Evolutionary conservation across 2,329 filamentous ascomycete genomes (phyloP).

Genomic region (Lasiodiplodia theobromae): DNA sequence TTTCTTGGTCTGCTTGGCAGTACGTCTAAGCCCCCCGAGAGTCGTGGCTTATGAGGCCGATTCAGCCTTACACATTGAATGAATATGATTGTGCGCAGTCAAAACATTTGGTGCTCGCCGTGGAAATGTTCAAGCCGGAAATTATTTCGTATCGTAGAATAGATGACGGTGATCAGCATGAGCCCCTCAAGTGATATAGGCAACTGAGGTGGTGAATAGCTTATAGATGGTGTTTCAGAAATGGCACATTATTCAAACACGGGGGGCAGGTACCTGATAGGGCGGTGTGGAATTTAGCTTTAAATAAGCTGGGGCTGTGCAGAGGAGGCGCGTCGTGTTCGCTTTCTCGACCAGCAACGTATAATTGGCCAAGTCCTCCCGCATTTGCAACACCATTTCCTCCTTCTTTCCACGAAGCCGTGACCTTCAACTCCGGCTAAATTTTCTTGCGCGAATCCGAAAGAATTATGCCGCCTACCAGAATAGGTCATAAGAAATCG

Average conservation of each 20-base stretch:
- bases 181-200: neutral
- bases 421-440: neutral
- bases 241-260: neutral
- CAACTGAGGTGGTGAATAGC: neutral
- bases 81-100: neutral
- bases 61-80: neutral
- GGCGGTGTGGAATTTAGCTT: neutral
- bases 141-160: too few relatives aligned
- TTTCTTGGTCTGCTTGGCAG: neutral
- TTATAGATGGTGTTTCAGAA: slow-evolving; percentile 3
- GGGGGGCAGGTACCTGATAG: neutral
- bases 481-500: slow-evolving; percentile 20
- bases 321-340: neutral
- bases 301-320: slow-evolving; percentile 6
- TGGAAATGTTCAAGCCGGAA: neutral
- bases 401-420: neutral
- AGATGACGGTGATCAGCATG: neutral
- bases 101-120: neutral
- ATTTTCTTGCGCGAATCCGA: neutral
- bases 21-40: neutral
- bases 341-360: neutral
- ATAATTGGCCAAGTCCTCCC: slow-evolving; percentile 12
- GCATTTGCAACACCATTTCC: neutral
- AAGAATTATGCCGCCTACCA: slow-evolving; percentile 20
- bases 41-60: neutral